phyloP scores from a whole-genome alignment of 1,284 basidiomycete species.

The Neonothopanus nambi region DNA sequence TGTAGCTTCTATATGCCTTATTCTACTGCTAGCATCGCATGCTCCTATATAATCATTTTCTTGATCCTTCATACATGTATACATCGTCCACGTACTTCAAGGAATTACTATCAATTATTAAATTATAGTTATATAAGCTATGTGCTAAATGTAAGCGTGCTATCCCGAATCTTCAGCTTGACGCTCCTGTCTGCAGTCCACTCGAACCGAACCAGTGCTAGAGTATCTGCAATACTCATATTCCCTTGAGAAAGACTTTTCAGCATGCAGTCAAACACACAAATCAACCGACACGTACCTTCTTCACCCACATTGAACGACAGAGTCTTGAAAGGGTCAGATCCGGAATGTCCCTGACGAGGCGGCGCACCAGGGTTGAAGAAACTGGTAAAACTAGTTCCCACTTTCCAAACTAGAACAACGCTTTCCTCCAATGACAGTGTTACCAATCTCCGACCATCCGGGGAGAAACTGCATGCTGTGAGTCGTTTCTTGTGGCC shows the following conservation, averaged over 20 bases:
- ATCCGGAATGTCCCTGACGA: slow-evolving; percentile 77
- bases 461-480: slow-evolving; percentile 88
- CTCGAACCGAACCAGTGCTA: slow-evolving; percentile 77
- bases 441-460: slow-evolving; percentile 88
- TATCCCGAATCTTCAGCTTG: slow-evolving; percentile 78
- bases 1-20: not conserved
- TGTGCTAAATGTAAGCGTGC: slow-evolving; percentile 82
- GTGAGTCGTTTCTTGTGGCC: slow-evolving; percentile 81
- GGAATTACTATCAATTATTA: too few species aligned
- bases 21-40: not conserved
- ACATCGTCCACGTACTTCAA: not conserved
- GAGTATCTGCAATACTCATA: slow-evolving; percentile 68
- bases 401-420: slow-evolving; percentile 90
- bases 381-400: slow-evolving; percentile 81
- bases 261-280: not conserved
- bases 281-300: slow-evolving; percentile 38
- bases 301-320: slow-evolving; percentile 72
- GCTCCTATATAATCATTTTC: not conserved
- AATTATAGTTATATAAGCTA: not conserved
- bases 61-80: not conserved
- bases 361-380: slow-evolving; percentile 92
- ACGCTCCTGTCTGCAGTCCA: slow-evolving; percentile 85
- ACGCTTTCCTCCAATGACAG: slow-evolving; percentile 82
- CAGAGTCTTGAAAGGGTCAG: slow-evolving; percentile 83
- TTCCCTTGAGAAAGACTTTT: slow-evolving; percentile 47